phyloP scores from a whole-genome alignment of 2,329 filamentous ascomycete genomes.

The Endothia cerciana region DNA sequence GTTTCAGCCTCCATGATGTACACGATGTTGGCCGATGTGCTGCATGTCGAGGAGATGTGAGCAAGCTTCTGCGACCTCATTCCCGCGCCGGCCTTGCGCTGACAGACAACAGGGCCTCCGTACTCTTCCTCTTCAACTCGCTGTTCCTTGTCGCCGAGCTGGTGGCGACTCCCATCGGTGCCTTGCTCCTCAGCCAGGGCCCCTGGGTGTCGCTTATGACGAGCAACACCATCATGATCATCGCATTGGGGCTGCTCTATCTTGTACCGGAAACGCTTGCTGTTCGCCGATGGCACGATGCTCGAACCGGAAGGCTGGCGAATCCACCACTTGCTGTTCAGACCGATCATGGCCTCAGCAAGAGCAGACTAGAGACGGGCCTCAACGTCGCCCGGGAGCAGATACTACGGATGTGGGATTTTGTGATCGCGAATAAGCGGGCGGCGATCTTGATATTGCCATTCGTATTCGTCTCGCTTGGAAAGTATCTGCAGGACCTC shows the following conservation, averaged over 20 bases:
- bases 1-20: slow-evolving; percentile 49
- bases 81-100: neutral
- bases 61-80: neutral
- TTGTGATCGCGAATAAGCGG: slow-evolving; percentile 44
- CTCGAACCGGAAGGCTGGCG: slow-evolving; percentile 19
- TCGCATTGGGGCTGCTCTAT: slow-evolving; percentile 37
- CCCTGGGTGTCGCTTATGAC: slow-evolving; percentile 47
- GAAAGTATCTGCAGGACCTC: slow-evolving; percentile 42
- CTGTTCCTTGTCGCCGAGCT: slow-evolving; percentile 44
- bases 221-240: slow-evolving; percentile 37
- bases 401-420: slow-evolving; percentile 33
- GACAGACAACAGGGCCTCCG: slow-evolving; percentile 38
- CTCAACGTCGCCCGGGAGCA: slow-evolving; percentile 29
- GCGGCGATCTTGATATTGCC: slow-evolving; percentile 45
- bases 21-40: slow-evolving; percentile 50
- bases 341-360: slow-evolving; percentile 15
- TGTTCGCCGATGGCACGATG: slow-evolving; percentile 39
- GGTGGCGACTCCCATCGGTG: slow-evolving; percentile 45
- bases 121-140: slow-evolving; percentile 47
- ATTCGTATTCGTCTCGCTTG: slow-evolving; percentile 38
- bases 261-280: slow-evolving; percentile 49
- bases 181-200: slow-evolving; percentile 43
- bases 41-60: slow-evolving; percentile 39
- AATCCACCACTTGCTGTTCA: neutral
- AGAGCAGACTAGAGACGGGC: slow-evolving; percentile 20